Evolutionary conservation across 2,329 filamentous ascomycete species (phyloP).

Genomic region (Colletotrichum theobromicola): DNA sequence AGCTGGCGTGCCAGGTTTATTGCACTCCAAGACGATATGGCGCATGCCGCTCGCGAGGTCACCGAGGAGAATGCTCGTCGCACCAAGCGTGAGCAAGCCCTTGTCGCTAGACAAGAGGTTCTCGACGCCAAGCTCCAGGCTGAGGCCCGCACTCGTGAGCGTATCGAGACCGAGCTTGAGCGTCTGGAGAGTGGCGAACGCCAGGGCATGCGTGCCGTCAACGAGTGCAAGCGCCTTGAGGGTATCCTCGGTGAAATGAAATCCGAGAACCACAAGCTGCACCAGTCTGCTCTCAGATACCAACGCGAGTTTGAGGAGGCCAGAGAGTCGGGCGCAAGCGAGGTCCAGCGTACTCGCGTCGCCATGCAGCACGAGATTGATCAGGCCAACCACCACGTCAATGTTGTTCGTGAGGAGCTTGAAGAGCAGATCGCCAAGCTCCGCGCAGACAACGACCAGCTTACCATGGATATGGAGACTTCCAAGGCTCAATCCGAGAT

Average conservation of each 20-base stretch:
- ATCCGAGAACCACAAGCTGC: conserved; percentile 73
- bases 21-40: conserved; percentile 87
- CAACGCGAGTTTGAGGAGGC: conserved; percentile 87
- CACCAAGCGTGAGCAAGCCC: conserved; percentile 79
- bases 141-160: conserved; percentile 73
- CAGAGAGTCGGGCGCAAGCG: conserved; percentile 76
- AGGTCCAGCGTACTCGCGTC: conserved; percentile 81
- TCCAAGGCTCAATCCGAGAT: conserved; percentile 82
- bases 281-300: conserved; percentile 70
- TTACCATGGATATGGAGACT: conserved; percentile 80
- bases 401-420: conserved; percentile 79
- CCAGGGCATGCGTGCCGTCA: conserved; percentile 67
- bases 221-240: conserved; percentile 67
- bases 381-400: conserved; percentile 83
- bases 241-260: conserved; percentile 59
- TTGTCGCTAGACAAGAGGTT: conserved; percentile 79
- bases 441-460: conserved; percentile 77
- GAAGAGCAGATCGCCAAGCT: conserved; percentile 79
- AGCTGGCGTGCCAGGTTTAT: conserved; percentile 85
- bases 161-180: conserved; percentile 70
- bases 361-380: conserved; percentile 84
- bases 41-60: conserved; percentile 76
- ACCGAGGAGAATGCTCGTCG: conserved; percentile 82
- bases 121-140: conserved; percentile 79
- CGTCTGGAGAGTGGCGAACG: conserved; percentile 69